Evolutionary conservation across 768 basidiomycete genomes (phyloP).

Genomic region (Pisolithus sp.): DNA sequence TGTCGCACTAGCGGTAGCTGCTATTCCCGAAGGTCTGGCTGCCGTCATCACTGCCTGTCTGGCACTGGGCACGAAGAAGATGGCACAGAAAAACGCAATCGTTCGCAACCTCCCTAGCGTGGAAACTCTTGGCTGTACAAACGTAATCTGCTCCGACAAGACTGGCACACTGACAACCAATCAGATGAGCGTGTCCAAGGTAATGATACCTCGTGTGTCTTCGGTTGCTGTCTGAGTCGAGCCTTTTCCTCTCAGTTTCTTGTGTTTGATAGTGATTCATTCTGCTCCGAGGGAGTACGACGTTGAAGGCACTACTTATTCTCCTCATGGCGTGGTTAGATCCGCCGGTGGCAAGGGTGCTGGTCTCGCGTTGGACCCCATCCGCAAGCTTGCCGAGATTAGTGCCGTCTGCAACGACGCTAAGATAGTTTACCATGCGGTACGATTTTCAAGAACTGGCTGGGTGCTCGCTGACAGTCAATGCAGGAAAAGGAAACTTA

Average conservation of each 20-base stretch:
- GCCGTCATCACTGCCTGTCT: conserved; percentile 97
- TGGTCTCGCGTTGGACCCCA: conserved; percentile 60
- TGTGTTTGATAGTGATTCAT: conserved; percentile 52
- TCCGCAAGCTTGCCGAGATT: conserved; percentile 86
- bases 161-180: conserved; percentile 95
- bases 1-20: conserved; percentile 96
- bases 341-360: conserved; percentile 57
- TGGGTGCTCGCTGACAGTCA: conserved; percentile 1
- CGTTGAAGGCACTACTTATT: conserved; percentile 91
- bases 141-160: conserved; percentile 99
- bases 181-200: conserved; percentile 92
- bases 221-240: conserved; percentile 3
- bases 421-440: conserved; percentile 77
- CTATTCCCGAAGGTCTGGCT: conserved; percentile 97
- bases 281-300: conserved; percentile 56
- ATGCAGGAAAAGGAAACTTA: conserved; percentile 73
- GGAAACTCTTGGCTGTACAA: conserved; percentile 95
- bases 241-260: conserved; percentile 53
- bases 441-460: conserved; percentile 28
- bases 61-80: conserved; percentile 96
- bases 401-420: conserved; percentile 93
- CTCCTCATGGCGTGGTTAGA: conserved; percentile 72
- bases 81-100: conserved; percentile 98
- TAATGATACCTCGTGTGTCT: conserved; percentile 24
- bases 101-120: conserved; percentile 95